phyloP scores from a whole-genome alignment of 805 yeast genomes.

The Ogataea methylovora region DNA sequence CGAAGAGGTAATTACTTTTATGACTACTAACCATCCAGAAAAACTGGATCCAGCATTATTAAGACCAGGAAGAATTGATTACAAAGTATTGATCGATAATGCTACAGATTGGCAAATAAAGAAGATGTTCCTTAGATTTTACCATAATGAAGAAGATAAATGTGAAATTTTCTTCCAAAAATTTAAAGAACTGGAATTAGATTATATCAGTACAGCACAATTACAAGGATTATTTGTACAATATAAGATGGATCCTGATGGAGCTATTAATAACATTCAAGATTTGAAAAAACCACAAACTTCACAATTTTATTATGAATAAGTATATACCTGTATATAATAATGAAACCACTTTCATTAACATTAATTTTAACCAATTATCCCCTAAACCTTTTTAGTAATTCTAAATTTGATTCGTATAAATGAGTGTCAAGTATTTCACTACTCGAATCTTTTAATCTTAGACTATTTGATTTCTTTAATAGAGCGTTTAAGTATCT shows the following conservation, averaged over 20 bases:
- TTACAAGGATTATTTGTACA: constrained; percentile 92
- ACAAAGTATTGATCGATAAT: constrained; percentile 72
- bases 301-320: not conserved
- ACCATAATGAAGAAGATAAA: constrained; percentile 48
- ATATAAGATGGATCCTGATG: constrained; percentile 74
- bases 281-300: constrained; percentile 29
- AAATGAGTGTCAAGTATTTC: constrained; percentile 36
- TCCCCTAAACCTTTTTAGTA: constrained; percentile 18
- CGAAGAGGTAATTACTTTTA: constrained; percentile 91
- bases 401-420: constrained; percentile 18
- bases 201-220: constrained; percentile 80
- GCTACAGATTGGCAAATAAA: constrained; percentile 79
- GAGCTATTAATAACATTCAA: constrained; percentile 62
- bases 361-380: too few species aligned
- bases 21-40: constrained; percentile 98
- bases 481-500: constrained; percentile 37
- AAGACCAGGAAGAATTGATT: constrained; percentile 93
- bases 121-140: constrained; percentile 83
- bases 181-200: constrained; percentile 39
- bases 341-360: too few species aligned
- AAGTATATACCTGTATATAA: too few species aligned
- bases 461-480: constrained; percentile 29
- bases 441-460: constrained; percentile 33
- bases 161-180: constrained; percentile 45
- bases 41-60: constrained; percentile 85